phyloP scores from a whole-genome alignment of 2,329 filamentous ascomycete species.

The Grosmannia clavigera region DNA sequence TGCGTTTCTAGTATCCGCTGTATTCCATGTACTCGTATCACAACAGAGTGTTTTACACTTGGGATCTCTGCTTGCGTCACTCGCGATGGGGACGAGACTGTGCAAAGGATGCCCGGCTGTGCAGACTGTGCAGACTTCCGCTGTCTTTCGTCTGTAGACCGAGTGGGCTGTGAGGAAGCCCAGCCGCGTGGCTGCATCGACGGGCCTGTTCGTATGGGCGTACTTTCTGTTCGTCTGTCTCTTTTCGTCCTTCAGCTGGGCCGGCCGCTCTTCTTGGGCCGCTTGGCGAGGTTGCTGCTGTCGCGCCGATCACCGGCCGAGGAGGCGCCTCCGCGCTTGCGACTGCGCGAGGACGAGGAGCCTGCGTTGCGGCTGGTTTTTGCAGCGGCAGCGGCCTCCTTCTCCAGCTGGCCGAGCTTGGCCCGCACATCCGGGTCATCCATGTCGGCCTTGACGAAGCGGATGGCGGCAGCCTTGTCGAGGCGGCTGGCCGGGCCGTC shows the following conservation, averaged over 20 bases:
- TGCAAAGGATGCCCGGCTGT: no score
- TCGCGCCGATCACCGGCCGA: not conserved
- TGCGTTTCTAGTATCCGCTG: not conserved
- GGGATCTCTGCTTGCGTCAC: not conserved
- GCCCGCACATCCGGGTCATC: slow-evolving; percentile 37
- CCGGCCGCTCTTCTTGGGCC: not conserved
- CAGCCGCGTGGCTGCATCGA: no score
- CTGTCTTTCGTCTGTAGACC: no score
- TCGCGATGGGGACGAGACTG: no score
- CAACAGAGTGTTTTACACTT: not conserved
- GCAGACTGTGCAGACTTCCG: no score
- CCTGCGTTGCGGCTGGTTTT: no score
- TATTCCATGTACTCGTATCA: not conserved
- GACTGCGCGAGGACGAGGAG: not conserved
- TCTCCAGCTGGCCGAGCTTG: slow-evolving; percentile 38
- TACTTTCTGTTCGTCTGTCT: no score
- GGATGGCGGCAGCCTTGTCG: slow-evolving; percentile 64
- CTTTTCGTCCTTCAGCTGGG: not conserved
- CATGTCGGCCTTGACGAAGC: slow-evolving; percentile 74
- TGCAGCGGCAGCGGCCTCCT: not conserved
- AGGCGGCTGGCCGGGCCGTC: slow-evolving; percentile 32
- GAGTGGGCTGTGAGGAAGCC: no score
- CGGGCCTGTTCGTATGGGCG: no score
- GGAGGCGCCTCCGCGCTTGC: not conserved
- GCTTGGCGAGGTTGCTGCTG: slow-evolving; percentile 1